Evolutionary conservation across 352 stramenopile species (phyloP).

Genomic region (Phytophthora pseudosyringae): DNA sequence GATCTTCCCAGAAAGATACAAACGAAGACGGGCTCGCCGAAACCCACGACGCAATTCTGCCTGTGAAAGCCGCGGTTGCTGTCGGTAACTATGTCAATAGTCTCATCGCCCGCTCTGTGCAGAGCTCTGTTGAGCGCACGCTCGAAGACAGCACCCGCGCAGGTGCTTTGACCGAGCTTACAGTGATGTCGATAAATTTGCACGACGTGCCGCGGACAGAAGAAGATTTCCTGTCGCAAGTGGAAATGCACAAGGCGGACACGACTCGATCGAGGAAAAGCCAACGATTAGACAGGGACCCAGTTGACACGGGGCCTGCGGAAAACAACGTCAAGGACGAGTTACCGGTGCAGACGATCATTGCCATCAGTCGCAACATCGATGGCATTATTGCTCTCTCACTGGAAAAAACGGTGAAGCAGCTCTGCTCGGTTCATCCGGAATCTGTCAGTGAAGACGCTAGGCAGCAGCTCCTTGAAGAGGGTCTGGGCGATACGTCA

Average conservation of each 20-base stretch:
- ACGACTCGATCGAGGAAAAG: not conserved
- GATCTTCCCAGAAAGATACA: not conserved
- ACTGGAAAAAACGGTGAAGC: conserved; percentile 38
- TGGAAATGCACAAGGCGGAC: conserved; percentile 8
- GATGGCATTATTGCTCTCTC: conserved; percentile 49
- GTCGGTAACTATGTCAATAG: conserved; percentile 28
- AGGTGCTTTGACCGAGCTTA: conserved; percentile 16
- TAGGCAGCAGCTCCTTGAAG: not conserved
- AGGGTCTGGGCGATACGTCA: not conserved
- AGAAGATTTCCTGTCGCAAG: not conserved
- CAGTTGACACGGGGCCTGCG: not conserved
- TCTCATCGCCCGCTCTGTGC: conserved; percentile 28
- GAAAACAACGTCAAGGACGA: conserved; percentile 32
- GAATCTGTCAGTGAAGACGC: conserved; percentile 1
- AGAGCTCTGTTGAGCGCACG: conserved; percentile 23
- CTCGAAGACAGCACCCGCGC: conserved; percentile 13
- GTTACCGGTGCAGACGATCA: conserved; percentile 39
- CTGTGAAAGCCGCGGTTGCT: conserved; percentile 22
- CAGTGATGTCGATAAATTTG: conserved; percentile 23
- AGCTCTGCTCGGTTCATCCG: conserved; percentile 10
- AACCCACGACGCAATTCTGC: conserved; percentile 12
- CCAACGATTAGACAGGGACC: not conserved
- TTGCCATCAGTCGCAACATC: conserved; percentile 48
- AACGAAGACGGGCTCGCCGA: conserved; percentile 3
- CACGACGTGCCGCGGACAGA: conserved; percentile 1